Evolutionary conservation across 116 monocot genomes (phyloP).

Genomic region (Phalaenopsis hybrid): DNA sequence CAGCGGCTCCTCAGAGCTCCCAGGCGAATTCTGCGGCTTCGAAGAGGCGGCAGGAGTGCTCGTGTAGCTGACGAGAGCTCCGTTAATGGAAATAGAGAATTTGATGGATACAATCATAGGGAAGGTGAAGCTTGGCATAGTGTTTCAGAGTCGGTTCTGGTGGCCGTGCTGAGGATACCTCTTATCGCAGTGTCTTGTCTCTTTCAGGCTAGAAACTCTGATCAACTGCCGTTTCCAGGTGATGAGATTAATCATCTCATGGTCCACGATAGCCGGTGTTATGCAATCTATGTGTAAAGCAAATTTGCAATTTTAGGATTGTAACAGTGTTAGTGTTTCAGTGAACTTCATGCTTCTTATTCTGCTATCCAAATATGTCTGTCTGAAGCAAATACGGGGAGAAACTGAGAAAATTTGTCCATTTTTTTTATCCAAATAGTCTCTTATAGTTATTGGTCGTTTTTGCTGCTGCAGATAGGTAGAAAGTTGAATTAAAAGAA

Average conservation of each 20-base stretch:
- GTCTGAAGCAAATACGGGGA: not conserved
- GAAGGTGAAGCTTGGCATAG: not conserved
- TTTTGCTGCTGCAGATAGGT: too few relatives aligned
- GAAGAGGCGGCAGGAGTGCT: conserved; percentile 7
- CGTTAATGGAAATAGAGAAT: not conserved
- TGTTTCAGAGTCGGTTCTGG: not conserved
- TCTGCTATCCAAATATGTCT: too few relatives aligned
- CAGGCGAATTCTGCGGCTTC: not conserved
- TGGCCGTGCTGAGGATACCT: not conserved
- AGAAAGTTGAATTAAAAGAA: too few relatives aligned
- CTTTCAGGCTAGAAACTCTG: not conserved
- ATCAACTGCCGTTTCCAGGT: not conserved
- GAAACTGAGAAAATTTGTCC: not conserved
- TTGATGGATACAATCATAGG: not conserved
- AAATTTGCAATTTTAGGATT: not conserved
- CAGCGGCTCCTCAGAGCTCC: conserved; percentile 6
- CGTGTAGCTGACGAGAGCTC: conserved; percentile 17
- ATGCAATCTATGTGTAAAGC: conserved; percentile 11
- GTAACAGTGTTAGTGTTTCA: not conserved
- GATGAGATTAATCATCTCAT: conserved; percentile 18
- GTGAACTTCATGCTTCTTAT: not conserved
- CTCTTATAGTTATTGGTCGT: too few relatives aligned
- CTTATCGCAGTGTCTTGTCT: not conserved
- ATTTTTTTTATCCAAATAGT: too few relatives aligned
- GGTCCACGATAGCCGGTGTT: conserved; percentile 11